Base-by-base conservation (phyloP, 2,329 filamentous ascomycete species). In the Aspergillus carbonarius region DNA sequence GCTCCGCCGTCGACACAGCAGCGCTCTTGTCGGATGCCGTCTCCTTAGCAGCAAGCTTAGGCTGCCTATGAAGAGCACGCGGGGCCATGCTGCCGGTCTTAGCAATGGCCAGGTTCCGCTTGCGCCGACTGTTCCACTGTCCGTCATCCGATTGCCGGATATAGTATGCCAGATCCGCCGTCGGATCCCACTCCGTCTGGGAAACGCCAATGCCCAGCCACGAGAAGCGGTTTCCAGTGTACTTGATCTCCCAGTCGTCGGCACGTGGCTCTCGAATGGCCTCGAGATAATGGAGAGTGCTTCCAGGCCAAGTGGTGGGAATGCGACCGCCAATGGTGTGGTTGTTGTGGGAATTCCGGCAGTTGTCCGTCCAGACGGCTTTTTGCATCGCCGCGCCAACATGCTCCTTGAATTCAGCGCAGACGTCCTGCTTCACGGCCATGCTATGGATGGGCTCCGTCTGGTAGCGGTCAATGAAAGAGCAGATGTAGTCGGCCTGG, bases 401-500 rank as follows among this genome's bases (percentile, higher is more conserved):
- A 60, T 54, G 51, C 6, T 63, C 66, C 48, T 70, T 72, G 27
- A 76, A 72, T 10, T 73, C 69, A 47, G 72, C 63, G 7, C 72
- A 60, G n/a, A 72, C 71, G 7, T 76, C 70, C 50, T 71, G 69
- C 56, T 70, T 72, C 1, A 75, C 71, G 48, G 68, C 72, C 30
- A 77, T 71, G 12, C 68, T 72, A 50, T 68, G 75, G 68, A 77
- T 58, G 42, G 55, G 44, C 47, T 67, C 54, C 4, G 59, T 59
- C 30, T 62, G 61, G 12, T 60, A 73, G 64, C 76, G 72, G 54
- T 76, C 62, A 2, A 70, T 63, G 60, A 78, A 75, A 59, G 75
- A 72, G 32, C 73, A 61, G n/a, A 71, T 78, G 12, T 76, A 80
- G 62, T 81, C 78, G 48, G 80, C 78, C 17, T 61, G 68, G 0